Percentiles rank a stretch among this genome's conserved stretches.
phyloP scores from a whole-genome alignment of 2,329 filamentous ascomycete species.

The Trichoderma harzianum region DNA sequence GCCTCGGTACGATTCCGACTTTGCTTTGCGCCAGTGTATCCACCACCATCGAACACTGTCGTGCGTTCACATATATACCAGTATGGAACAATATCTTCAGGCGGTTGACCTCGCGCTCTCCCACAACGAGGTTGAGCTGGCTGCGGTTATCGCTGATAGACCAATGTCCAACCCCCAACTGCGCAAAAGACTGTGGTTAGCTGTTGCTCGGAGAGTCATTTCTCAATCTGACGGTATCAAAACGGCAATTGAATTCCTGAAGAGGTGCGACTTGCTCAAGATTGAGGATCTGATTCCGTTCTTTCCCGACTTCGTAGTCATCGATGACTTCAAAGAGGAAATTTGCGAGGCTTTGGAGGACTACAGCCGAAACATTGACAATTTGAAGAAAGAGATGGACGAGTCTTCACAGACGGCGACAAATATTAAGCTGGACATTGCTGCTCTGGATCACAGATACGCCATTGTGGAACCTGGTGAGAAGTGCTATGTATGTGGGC shows the following conservation, averaged over 20 bases:
- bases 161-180: constrained; percentile 74
- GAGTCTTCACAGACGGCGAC: constrained; percentile 83
- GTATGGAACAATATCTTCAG: constrained; percentile 91
- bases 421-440: constrained; percentile 88
- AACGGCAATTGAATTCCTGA: constrained; percentile 87
- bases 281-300: constrained; percentile 98
- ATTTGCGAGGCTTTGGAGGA: constrained; percentile 92
- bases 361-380: constrained; percentile 87
- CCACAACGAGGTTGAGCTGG: constrained; percentile 85
- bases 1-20: constrained; percentile 88
- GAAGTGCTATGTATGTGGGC: constrained; percentile 81
- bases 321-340: constrained; percentile 98
- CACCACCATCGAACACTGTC: constrained; percentile 89
- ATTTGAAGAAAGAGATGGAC: constrained; percentile 90
- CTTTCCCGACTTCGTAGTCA: constrained; percentile 97
- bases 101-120: constrained; percentile 90
- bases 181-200: constrained; percentile 92
- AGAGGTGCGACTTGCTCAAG: constrained; percentile 82
- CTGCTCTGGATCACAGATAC: constrained; percentile 80
- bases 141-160: constrained; percentile 82
- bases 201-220: constrained; percentile 92
- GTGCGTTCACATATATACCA: constrained; percentile 95
- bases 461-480: constrained; percentile 96
- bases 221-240: constrained; percentile 83
- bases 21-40: constrained; percentile 92